Base-by-base conservation (phyloP, 345 rosid species). In the Camelina neglecta region DNA sequence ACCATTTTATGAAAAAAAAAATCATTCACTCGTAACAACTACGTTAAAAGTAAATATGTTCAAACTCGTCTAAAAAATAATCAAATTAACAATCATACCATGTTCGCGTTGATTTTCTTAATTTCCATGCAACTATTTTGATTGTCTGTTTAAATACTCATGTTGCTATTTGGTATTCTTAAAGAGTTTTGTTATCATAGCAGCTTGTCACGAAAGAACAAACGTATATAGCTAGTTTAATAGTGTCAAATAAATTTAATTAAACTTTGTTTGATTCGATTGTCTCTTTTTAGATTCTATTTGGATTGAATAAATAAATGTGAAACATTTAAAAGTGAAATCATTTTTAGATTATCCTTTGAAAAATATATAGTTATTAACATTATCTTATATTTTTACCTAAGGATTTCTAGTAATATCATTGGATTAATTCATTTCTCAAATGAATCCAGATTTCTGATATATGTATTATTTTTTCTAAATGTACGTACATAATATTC, bases 371-470 rank as follows among this genome's bases (percentile, higher is more conserved):
- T 47, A 59, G 33, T 6, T 20, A 48, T 65, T 8, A 4, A 5
- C 41, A 15, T 11, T 26, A 62, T 16, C 42, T 23, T 51, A 24
- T 7, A 48, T 8, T n/a, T 18, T 23, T 18, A 18, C 29, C 1
- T 55, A 63, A 4, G 48, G 63, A 72, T 61, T 13, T 53, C 12
- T 42, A 10, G 29, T 16, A n/a, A 55, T 41, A 1, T 42, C 6
- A 55, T 55, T 65, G 39, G 64, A 21, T 24, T 66, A 16, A 57
- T 65, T 47, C 42, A n/a, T 29, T 73, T 73, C 45, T 20, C 8
- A 16, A 39, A 53, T 7, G 31, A 39, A 18, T 11, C 39, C 50
- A n/a, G 31, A 12, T 44, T 4, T 44, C 12, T 13, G 11, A 9
- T 39, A 1, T 29, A 29, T 29, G 31, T 35, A 8, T 39, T 38